These are phyloP conservation scores for Pseudogymnoascus sp. DNA, from an alignment of 2,329 filamentous ascomycete species.

Conservation along the genomic window DNA sequence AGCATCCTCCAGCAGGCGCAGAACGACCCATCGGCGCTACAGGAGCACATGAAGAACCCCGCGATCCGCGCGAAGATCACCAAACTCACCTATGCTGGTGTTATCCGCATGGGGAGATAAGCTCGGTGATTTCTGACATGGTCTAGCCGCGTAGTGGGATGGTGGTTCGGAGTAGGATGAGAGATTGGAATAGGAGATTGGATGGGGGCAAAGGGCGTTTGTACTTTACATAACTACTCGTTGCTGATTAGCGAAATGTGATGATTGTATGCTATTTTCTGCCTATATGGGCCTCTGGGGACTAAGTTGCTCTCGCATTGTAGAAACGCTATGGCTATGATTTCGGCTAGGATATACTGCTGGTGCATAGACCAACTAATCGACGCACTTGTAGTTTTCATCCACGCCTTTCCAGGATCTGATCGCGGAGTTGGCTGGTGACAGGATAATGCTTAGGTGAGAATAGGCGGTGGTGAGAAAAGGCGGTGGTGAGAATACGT, in stretches of 20 bases:
- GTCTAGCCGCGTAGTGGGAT: not conserved
- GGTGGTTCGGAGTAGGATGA: not conserved
- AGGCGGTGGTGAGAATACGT: not conserved
- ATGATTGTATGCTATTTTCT: not conserved
- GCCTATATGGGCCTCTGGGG: not conserved
- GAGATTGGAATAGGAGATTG: not conserved
- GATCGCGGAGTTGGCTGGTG: not conserved
- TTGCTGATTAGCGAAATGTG: conserved; percentile 5
- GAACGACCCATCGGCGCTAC: conserved; percentile 80
- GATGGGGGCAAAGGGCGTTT: not conserved
- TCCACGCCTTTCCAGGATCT: not conserved
- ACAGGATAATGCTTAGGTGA: not conserved
- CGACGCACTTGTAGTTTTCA: too few relatives aligned
- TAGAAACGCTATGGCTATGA: not conserved
- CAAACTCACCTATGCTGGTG: conserved; percentile 87
- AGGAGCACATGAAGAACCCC: conserved; percentile 96
- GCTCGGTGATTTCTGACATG: not conserved
- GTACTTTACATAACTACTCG: not conserved
- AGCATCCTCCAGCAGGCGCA: conserved; percentile 95
- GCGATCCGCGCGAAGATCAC: conserved; percentile 81
- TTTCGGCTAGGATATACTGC: not conserved
- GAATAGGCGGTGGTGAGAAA: not conserved
- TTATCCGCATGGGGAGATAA: conserved; percentile 66
- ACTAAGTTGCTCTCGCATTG: not conserved
- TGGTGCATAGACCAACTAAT: too few relatives aligned